Conservation (phyloP, 495 filamentous ascomycete species). For the Penicillium coffeae region DNA sequence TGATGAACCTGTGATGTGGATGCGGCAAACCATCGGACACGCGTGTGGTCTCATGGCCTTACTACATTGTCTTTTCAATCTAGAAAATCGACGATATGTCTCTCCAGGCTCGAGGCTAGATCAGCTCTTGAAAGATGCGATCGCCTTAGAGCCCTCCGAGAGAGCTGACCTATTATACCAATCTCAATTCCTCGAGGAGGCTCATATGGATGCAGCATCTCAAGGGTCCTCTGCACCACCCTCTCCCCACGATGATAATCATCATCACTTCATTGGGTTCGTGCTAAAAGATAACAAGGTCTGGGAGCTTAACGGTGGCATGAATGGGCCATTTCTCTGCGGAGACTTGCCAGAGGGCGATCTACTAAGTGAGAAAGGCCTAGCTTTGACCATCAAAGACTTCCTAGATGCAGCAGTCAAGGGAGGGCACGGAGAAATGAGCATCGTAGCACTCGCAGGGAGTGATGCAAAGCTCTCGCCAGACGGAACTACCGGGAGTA, state of each 20-base stretch:
- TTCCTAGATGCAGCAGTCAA: constrained; percentile 54
- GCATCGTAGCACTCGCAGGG: constrained; percentile 52
- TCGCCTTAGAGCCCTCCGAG: constrained; percentile 34
- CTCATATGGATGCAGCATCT: constrained; percentile 65
- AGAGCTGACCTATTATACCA: constrained; percentile 68
- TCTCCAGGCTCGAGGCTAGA: constrained; percentile 26
- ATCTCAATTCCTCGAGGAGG: constrained; percentile 60
- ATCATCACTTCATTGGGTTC: constrained; percentile 76
- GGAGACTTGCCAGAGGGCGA: constrained; percentile 64
- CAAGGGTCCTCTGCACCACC: constrained; percentile 66
- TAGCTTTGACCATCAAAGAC: constrained; percentile 58
- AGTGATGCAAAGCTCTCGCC: background rate
- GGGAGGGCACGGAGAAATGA: constrained; percentile 58
- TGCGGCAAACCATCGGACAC: constrained; percentile 62
- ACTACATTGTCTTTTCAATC: constrained; percentile 56
- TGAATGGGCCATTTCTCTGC: constrained; percentile 71
- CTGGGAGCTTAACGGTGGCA: constrained; percentile 78
- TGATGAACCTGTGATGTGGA: constrained; percentile 57
- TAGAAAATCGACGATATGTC: constrained; percentile 40
- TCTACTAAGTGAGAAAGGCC: constrained; percentile 61
- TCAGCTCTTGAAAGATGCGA: constrained; percentile 20
- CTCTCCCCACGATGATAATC: constrained; percentile 55
- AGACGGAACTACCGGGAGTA: too few species aligned
- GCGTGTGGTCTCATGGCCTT: constrained; percentile 62
- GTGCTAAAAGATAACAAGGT: constrained; percentile 66